phyloP scores from a whole-genome alignment of 331 rosid species.

The Pyrus hybrid region DNA sequence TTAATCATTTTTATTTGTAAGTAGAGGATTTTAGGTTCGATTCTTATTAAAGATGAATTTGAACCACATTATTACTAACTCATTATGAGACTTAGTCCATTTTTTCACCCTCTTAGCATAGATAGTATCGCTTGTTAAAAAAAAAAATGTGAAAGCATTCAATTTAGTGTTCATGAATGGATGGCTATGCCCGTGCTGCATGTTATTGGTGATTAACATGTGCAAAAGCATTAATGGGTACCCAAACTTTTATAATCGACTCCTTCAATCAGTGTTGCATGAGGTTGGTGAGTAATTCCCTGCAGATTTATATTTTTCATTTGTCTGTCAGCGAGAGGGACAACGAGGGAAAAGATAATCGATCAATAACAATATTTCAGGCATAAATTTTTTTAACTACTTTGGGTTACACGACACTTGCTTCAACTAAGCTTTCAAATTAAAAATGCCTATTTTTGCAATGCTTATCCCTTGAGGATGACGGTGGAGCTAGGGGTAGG shows the following conservation, averaged over 20 bases:
- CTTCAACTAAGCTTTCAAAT: background rate
- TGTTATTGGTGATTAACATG: background rate
- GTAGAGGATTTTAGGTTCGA: too few relatives aligned
- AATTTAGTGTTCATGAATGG: background rate
- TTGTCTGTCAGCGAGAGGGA: background rate
- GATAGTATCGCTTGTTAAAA: too few relatives aligned
- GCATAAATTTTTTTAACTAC: background rate
- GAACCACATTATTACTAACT: too few relatives aligned
- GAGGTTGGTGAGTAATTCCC: background rate
- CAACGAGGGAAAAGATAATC: background rate
- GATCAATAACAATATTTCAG: background rate
- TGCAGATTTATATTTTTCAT: background rate
- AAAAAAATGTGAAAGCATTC: background rate
- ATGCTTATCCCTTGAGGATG: background rate
- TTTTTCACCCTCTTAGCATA: too few relatives aligned
- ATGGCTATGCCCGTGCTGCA: background rate
- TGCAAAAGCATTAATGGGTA: background rate
- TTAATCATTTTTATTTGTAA: too few relatives aligned
- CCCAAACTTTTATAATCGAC: background rate
- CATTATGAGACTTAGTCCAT: too few relatives aligned
- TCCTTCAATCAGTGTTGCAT: background rate
- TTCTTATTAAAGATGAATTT: too few relatives aligned
- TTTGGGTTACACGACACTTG: background rate
- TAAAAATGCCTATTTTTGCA: background rate
- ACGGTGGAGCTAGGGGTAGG: background rate